Evolutionary conservation across 306 rosid species (phyloP).

Genomic region (Sindora glabra): DNA sequence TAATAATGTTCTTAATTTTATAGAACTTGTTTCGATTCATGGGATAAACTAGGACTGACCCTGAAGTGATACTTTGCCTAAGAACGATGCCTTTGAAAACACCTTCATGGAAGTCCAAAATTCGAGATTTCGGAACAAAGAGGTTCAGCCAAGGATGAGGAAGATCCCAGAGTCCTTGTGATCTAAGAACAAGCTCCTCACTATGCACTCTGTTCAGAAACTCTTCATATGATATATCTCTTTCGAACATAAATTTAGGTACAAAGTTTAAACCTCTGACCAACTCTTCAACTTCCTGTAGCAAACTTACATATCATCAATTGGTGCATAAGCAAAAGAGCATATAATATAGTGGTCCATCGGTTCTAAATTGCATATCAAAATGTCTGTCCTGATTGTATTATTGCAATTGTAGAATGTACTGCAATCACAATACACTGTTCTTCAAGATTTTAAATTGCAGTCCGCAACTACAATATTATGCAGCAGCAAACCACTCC

Average conservation of each 20-base stretch:
- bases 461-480: too few relatives aligned
- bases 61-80: conserved; percentile 38
- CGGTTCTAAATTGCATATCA: too few relatives aligned
- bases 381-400: too few relatives aligned
- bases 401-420: too few relatives aligned
- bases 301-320: too few relatives aligned
- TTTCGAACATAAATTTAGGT: conserved; percentile 38
- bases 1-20: too few relatives aligned
- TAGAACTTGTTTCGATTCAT: conserved; percentile 35
- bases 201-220: conserved; percentile 57
- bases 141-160: conserved; percentile 93
- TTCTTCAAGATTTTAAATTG: too few relatives aligned
- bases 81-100: conserved; percentile 59
- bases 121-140: conserved; percentile 64
- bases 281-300: conserved; percentile 34
- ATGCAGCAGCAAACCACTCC: too few relatives aligned
- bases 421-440: too few relatives aligned
- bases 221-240: conserved; percentile 46
- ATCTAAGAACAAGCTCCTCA: conserved; percentile 37
- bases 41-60: conserved; percentile 55
- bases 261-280: conserved; percentile 30
- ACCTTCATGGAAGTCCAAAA: conserved; percentile 42
- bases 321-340: too few relatives aligned
- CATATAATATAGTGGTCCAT: too few relatives aligned
- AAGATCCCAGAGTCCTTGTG: conserved; percentile 61